These are phyloP conservation scores for Chimonanthus salicifolius DNA, from an alignment of 164 flowering plant species.

Conservation along the genomic window DNA sequence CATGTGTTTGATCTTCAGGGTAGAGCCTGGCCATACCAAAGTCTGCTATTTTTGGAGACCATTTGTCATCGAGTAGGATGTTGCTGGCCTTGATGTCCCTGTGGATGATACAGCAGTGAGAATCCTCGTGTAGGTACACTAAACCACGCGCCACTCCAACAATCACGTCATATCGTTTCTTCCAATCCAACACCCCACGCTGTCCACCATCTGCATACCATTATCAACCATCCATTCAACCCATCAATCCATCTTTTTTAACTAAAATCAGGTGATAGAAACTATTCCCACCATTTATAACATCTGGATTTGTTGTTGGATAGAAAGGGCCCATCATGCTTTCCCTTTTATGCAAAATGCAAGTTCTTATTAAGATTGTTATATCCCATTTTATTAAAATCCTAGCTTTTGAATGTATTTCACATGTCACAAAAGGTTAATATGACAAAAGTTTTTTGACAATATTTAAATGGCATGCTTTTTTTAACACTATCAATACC, in stretches of 20 bases:
- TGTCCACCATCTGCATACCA: conserved; percentile 38
- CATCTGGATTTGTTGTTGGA: neutral
- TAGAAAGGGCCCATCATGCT: neutral
- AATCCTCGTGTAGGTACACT: conserved; percentile 87
- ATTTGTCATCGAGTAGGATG: conserved; percentile 78
- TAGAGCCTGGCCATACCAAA: conserved; percentile 95
- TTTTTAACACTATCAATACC: no score
- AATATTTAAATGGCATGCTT: no score
- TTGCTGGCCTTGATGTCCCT: conserved; percentile 96
- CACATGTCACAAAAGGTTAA: no score
- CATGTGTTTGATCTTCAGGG: conserved; percentile 74
- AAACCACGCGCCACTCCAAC: conserved; percentile 72
- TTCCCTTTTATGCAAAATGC: neutral
- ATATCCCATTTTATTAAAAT: no score
- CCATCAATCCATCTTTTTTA: neutral
- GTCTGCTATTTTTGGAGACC: conserved; percentile 96
- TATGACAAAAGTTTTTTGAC: no score
- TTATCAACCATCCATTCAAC: neutral
- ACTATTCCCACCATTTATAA: no score
- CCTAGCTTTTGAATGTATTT: no score
- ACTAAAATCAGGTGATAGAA: no score
- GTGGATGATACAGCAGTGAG: conserved; percentile 71
- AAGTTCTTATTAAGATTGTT: neutral
- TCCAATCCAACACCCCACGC: conserved; percentile 65
- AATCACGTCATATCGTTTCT: conserved; percentile 56